phyloP scores from a whole-genome alignment of 179 eudicot species.

The Spergularia azorica region DNA sequence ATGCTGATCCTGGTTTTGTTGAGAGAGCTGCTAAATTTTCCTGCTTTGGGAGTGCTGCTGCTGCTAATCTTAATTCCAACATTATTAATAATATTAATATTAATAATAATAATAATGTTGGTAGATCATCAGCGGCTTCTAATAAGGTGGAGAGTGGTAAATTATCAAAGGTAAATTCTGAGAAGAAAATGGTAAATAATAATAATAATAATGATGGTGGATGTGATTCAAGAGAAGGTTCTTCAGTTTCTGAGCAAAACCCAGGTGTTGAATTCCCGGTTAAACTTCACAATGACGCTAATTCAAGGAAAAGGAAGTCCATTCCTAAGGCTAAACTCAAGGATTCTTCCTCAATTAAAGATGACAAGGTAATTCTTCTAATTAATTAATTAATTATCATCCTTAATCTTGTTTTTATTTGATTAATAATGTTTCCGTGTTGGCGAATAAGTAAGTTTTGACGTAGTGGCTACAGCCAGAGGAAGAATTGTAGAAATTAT shows the following conservation, averaged over 20 bases:
- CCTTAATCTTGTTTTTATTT: no score
- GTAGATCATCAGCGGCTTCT: conserved; percentile 26
- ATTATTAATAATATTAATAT: no score
- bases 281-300: conserved; percentile 41
- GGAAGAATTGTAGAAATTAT: no score
- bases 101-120: conserved; percentile 19
- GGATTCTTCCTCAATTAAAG: conserved; percentile 45
- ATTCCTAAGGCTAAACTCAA: conserved; percentile 52
- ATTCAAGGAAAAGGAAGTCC: conserved; percentile 72
- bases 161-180: conserved; percentile 38
- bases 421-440: no score
- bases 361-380: conserved; percentile 45
- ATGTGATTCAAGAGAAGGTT: conserved; percentile 64
- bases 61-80: neutral
- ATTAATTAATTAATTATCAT: no score
- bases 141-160: conserved; percentile 35
- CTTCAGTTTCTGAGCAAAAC: conserved; percentile 80
- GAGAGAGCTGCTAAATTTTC: conserved; percentile 82
- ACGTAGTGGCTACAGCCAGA: no score
- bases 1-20: conserved; percentile 71
- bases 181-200: conserved; percentile 27
- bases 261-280: conserved; percentile 44
- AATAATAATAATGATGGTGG: conserved; percentile 34
- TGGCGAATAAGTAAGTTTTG: no score
- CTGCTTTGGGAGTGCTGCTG: conserved; percentile 32